Percentiles rank a stretch among this genome's conserved stretches.
These are phyloP conservation scores for Lophium mytilinum DNA, from an alignment of 495 filamentous ascomycete species.

Conservation along the genomic window DNA sequence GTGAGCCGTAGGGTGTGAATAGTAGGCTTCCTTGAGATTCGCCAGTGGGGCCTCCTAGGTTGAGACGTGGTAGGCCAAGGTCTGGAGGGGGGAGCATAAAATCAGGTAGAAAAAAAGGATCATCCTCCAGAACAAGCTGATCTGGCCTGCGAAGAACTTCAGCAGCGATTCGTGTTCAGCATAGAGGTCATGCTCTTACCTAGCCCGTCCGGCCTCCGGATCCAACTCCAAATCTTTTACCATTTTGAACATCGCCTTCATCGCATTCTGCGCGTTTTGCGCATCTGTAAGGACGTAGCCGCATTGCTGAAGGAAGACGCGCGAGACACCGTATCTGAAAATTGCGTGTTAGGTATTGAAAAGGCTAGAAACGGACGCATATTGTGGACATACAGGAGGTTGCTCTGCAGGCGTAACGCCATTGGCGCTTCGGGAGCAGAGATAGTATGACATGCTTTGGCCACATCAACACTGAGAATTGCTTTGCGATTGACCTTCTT, in stretches of 20 bases:
- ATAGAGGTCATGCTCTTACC: constrained; percentile 41
- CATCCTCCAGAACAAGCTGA: constrained; percentile 71
- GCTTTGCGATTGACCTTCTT: constrained; percentile 76
- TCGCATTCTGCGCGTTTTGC: constrained; percentile 63
- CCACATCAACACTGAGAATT: constrained; percentile 79
- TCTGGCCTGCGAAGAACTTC: constrained; percentile 50
- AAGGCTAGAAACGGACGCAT: not conserved
- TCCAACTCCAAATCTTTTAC: constrained; percentile 55
- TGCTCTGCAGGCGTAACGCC: constrained; percentile 86
- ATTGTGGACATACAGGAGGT: constrained; percentile 52
- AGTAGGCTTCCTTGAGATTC: constrained; percentile 29
- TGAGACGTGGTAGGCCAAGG: constrained; percentile 1
- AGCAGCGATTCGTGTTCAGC: not conserved
- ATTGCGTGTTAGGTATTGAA: not conserved
- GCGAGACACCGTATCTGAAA: constrained; percentile 65
- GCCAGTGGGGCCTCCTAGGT: constrained; percentile 46
- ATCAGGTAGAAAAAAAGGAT: constrained; percentile 78
- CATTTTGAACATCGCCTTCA: constrained; percentile 55
- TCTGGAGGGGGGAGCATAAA: constrained; percentile 41
- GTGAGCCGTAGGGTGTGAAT: constrained; percentile 17
- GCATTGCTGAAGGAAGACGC: constrained; percentile 81
- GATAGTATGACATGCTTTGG: constrained; percentile 80
- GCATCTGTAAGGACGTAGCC: constrained; percentile 76
- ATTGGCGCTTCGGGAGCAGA: constrained; percentile 77
- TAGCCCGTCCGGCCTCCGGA: constrained; percentile 59